phyloP scores from a whole-genome alignment of 2,329 filamentous ascomycete genomes.

The Trichoderma atrobrunneum region DNA sequence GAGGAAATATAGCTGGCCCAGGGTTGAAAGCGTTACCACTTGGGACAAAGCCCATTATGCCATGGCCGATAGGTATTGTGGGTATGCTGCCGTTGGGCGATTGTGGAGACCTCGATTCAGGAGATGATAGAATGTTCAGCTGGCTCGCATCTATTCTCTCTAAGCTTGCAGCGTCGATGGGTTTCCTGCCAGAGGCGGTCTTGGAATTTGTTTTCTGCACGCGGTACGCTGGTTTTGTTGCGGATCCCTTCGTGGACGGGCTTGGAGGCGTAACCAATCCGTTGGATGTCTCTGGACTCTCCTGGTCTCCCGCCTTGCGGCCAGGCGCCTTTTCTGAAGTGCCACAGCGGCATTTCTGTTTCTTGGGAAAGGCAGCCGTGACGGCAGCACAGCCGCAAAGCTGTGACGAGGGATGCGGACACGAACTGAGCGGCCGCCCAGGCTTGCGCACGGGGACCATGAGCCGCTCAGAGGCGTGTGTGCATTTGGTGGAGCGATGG shows the following conservation, averaged over 20 bases:
- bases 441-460: slow-evolving; percentile 71
- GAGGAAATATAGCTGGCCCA: slow-evolving; percentile 31
- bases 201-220: slow-evolving; percentile 45
- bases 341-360: slow-evolving; percentile 55
- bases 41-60: slow-evolving; percentile 30
- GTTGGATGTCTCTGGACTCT: slow-evolving; percentile 29
- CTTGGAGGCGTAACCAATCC: slow-evolving; percentile 30
- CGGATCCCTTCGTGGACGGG: slow-evolving; percentile 29
- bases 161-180: slow-evolving; percentile 48
- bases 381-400: slow-evolving; percentile 61
- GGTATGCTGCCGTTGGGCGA: slow-evolving; percentile 24
- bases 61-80: slow-evolving; percentile 28
- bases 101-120: slow-evolving; percentile 27
- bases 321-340: slow-evolving; percentile 29
- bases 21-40: slow-evolving; percentile 26
- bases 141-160: slow-evolving; percentile 53
- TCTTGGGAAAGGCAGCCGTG: slow-evolving; percentile 61
- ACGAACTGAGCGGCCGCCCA: slow-evolving; percentile 66
- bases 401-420: slow-evolving; percentile 62
- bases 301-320: slow-evolving; percentile 26
- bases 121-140: slow-evolving; percentile 46
- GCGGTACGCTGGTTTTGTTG: slow-evolving; percentile 37
- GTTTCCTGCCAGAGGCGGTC: slow-evolving; percentile 40
- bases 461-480: slow-evolving; percentile 63
- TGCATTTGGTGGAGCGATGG: slow-evolving; percentile 73